Base-by-base conservation (phyloP, 2,329 filamentous ascomycete species). In the Mycosphaerella sp. region DNA sequence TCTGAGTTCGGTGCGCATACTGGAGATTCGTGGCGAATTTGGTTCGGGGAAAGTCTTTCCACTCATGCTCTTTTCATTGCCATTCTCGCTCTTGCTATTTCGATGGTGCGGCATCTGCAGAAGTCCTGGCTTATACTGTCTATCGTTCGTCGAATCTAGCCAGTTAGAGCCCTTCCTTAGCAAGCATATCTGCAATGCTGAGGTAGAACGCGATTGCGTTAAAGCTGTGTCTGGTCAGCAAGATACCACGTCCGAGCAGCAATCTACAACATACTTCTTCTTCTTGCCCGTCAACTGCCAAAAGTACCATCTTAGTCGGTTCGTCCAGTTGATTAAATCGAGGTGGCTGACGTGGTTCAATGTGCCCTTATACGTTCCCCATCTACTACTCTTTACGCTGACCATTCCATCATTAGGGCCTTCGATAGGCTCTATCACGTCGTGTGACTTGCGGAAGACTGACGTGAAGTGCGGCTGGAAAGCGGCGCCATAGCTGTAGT, bases 311-410 rank as follows among this genome's bases (percentile, higher is more conserved):
- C 81, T 77, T 34, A 82, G 59, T 27, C 79, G 70, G 56, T 82
- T 84, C 25, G 79, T 81, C 81, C 81, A 84, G 59, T 84, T 84
- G 66, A 84, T 84, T 55, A 84, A 63, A 59, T 84, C 80, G 41
- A 84, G 64, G 68, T 84, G 81, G 63, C 77, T 82, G 52, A 83
- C 80, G 3, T 78, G 78, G n/a, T 81, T 70, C 44, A 84, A 62
- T 1, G 81, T 84, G 25, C 81, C 81, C 62, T 81, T 79, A 59
- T 84, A 84, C 8, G 73, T 71, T 30, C 81, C 81, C 81, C 81
- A 84, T 54, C 70, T 72, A 59, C 77, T 79, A 54, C 79, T 82
- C 3, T 71, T 65, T 32, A 84, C 79, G 56, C 79, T 89, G 34
- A 84, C 81, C 17, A 84, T 69, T 0, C 81, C 81, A 62, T 84